Evolutionary conservation across 2,329 filamentous ascomycete species (phyloP), one percentile per base, ranked within the genome.

Genomic region (Corniculantispora saksenae): DNA sequence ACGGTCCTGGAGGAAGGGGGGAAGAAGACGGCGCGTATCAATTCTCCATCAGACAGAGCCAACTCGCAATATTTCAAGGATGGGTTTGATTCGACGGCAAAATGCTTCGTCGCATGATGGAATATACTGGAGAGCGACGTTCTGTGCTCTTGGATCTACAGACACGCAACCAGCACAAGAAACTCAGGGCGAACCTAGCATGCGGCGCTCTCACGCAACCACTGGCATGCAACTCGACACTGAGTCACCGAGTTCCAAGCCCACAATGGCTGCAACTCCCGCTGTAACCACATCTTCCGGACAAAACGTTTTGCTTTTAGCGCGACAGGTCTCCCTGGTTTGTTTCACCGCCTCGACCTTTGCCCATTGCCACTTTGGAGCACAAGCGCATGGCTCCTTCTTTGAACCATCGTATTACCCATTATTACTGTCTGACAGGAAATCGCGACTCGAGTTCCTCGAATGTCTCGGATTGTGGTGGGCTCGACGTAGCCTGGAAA

Each of bases 261-360:
- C 61, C 61, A 63, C 61, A 57, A 50, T 56, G 51, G 51, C 51
- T 63, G 51, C 61, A 48, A 56, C 61, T 63, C 50, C n/a, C 61
- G 10, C 40, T 56, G 38, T 19, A 55, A 54, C 40, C 29, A 45
- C 29, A 13, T 32, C 19, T 23, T 62, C 21, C 21, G 2, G 48
- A 35, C 43, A 38, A 23, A 50, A n/a, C 53, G 53, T 63, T 57
- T 63, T 63, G 61, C 43, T 40, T 57, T 48, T 38, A 27, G 53
- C 53, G 40, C 53, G 15, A 6, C 40, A 45, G n/a, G 6, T 5
- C 61, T 63, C 61, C 40, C 29, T 63, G 32, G 43, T 40, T 47
- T 57, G 51, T 63, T 56, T 63, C 61, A 56, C 53, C 43, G 29
- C 60, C 27, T 54, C 58, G 29, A 53, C 29, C 27, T 54, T 54